Base-by-base conservation (phyloP, 306 rosid genomes). In the Luffa aegyptiaca region DNA sequence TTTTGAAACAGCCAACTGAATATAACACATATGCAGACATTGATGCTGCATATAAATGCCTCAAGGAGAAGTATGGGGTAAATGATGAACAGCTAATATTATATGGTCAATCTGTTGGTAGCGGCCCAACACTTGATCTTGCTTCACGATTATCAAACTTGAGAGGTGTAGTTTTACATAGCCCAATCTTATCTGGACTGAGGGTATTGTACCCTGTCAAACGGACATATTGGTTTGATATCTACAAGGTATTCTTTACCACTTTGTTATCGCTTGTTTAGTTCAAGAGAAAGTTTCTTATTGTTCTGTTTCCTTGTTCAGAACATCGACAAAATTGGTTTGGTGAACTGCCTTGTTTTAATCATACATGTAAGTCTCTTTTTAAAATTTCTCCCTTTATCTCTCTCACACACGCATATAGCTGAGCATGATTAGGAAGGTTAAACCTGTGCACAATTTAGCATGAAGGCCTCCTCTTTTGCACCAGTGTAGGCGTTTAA, bases 51-150 rank as follows among this genome's bases (percentile, higher is more conserved):
- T 92, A 94, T 83, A 88, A 90, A 83, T 94, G 93, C 87, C 92
- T 92, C 70, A 90, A 89, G 84, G 98, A 94, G 87, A 82, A 90
- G 81, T 94, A 88, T 8, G 96, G 92, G 68, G 92, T 92, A 52
- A 89, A 87, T 82, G 96, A 94, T 79, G 96, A 94, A 33, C 93
- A 94, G 66, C 88, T 94, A 77, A 92, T 94, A 85, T 82, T 92
- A 79, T 92, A 94, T 79, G 98, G 98, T 79, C 98, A 92, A 76
- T 94, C 97, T 77, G 97, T 94, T 84, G 97, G 98, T 69, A 94
- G 97, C 78, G 98, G 98, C 48, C 98, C 97, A 70, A 94, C 97
- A 6, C 88, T 94, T 82, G 97, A 94, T 80, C 96, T 94, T 64
- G 93, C 98, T 75, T 90, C 98, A 39, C 90, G 92, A 72, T 37